Evolutionary conservation across 306 rosid genomes (phyloP).

Genomic region (Medicago arabica): DNA sequence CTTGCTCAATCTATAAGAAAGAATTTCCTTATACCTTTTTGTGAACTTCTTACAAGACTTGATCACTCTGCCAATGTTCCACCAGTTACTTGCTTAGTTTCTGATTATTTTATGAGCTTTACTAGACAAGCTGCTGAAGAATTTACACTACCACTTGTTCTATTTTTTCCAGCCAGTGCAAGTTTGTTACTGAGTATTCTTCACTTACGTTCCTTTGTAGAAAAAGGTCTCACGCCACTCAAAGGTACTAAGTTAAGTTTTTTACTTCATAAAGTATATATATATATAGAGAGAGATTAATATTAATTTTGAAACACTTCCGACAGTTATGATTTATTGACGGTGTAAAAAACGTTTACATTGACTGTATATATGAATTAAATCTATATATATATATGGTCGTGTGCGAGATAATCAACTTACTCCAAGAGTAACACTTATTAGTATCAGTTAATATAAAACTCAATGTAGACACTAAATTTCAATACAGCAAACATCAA

Average conservation of each 20-base stretch:
- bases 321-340: too few relatives aligned
- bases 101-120: not conserved
- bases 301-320: too few relatives aligned
- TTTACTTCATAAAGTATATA: too few relatives aligned
- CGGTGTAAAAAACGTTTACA: too few relatives aligned
- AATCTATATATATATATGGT: too few relatives aligned
- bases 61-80: conserved; percentile 16
- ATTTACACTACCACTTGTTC: not conserved
- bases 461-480: too few relatives aligned
- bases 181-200: not conserved
- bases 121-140: not conserved
- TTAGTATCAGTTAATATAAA: too few relatives aligned
- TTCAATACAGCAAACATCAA: too few relatives aligned
- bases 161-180: not conserved
- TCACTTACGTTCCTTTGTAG: not conserved
- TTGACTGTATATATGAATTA: too few relatives aligned
- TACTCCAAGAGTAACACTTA: too few relatives aligned
- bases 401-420: too few relatives aligned
- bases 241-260: not conserved
- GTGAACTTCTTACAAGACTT: conserved; percentile 32
- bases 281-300: too few relatives aligned
- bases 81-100: conserved; percentile 1
- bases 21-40: not conserved
- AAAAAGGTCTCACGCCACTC: not conserved
- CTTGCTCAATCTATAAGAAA: conserved; percentile 30